Evolutionary conservation across 2,329 filamentous ascomycete genomes (phyloP), one percentile per base, ranked within the genome.

Genomic region (Fusarium mangiferae): DNA sequence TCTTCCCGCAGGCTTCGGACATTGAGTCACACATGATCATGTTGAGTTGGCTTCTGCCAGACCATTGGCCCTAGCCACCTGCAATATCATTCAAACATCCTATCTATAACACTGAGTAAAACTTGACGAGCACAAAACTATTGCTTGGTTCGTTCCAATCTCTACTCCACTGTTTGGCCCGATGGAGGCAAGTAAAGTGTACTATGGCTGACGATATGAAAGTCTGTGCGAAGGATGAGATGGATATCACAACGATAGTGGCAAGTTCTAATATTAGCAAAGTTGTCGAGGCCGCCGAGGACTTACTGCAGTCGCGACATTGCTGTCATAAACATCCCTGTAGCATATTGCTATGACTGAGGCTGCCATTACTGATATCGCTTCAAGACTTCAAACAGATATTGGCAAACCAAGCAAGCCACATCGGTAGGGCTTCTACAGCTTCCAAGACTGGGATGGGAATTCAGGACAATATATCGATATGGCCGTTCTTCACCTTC

Each of bases 191-290:
- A 65, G 67, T 61, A 63, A 56, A 55, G 36, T 55, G 58, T 54
- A 57, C 61, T 56, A 56, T 41, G 55, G 52, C 58, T 56, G 46
- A 62, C 36, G 61, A 35, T 39, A 49, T 33, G 51, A 51, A 51
- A 75, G 30, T n/a, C 22, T 45, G 41, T 54, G 51, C 46, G 49
- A 59, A 74, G 55, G 62, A 58, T 68, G 62, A 59, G 70, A 66
- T 54, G 58, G 52, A 28, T 57, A 57, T 66, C 65, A 62, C 67
- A 75, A 66, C 69, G 69, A 65, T 70, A 66, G 76, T 68, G 72
- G 73, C 70, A 66, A 51, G 73, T 70, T 68, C 74, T 49, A 73
- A 63, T 57, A 52, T 62, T 52, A 59, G 71, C 55, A 39, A 68
- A 66, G 62, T 67, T 66, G 48, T 61, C 56, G 52, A 66, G 49